Conservation (phyloP, 2,329 filamentous ascomycete species). For the Albophoma yamanashiensis region DNA sequence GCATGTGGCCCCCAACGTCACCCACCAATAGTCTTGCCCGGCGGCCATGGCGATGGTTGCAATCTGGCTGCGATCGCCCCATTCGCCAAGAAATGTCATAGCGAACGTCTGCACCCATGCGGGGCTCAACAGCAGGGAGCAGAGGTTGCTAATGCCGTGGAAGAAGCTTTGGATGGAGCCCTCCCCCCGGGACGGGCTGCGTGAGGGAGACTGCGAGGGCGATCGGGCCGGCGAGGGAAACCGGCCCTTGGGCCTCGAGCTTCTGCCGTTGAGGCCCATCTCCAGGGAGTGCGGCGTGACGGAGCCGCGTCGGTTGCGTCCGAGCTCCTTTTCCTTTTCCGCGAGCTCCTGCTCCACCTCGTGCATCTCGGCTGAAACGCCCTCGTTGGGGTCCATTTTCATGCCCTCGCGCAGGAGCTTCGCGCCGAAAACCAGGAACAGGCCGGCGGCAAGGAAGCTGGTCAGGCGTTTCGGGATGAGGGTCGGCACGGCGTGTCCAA, state of each 20-base stretch:
- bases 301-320: constrained; percentile 49
- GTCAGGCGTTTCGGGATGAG: constrained; percentile 87
- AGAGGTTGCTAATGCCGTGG: constrained; percentile 71
- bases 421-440: constrained; percentile 85
- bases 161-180: constrained; percentile 28
- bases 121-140: constrained; percentile 79
- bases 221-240: constrained; percentile 74
- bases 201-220: constrained; percentile 63
- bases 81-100: constrained; percentile 98
- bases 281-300: constrained; percentile 70
- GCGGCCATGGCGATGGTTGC: constrained; percentile 98
- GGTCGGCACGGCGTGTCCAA: constrained; percentile 85
- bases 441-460: constrained; percentile 69
- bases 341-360: constrained; percentile 91
- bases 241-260: constrained; percentile 62
- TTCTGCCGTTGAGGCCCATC: constrained; percentile 61
- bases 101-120: constrained; percentile 98
- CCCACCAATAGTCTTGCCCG: constrained; percentile 98
- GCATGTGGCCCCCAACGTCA: constrained; percentile 75
- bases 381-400: constrained; percentile 79
- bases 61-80: constrained; percentile 96
- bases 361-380: constrained; percentile 93
- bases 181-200: constrained; percentile 41
- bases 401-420: constrained; percentile 80
- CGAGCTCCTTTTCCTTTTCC: constrained; percentile 77